phyloP scores from a whole-genome alignment of 768 basidiomycete genomes.

The Boletus tylopilopsis region DNA sequence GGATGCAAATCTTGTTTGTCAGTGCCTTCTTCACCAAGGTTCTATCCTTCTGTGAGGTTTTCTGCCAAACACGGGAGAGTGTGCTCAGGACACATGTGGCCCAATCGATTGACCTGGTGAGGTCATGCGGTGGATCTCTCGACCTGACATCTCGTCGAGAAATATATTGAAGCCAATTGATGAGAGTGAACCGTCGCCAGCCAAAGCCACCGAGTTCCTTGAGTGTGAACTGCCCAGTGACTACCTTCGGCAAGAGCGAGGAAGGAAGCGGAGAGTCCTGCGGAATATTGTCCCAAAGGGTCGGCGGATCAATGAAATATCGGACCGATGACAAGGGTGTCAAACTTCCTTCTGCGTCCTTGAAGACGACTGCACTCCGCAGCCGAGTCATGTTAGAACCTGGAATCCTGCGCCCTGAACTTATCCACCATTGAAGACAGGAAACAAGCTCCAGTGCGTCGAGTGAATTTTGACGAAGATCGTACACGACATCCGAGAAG shows the following conservation, averaged over 20 bases:
- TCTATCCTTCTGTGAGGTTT: constrained; percentile 36
- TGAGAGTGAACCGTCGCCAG: constrained; percentile 70
- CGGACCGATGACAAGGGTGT: constrained; percentile 48
- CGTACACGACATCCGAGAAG: constrained; percentile 73
- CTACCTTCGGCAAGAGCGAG: constrained; percentile 36
- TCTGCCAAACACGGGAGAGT: constrained; percentile 68
- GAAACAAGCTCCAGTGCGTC: constrained; percentile 64
- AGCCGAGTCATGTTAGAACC: constrained; percentile 38
- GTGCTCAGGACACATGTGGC: constrained; percentile 68
- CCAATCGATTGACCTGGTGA: constrained; percentile 64
- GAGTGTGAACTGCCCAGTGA: constrained; percentile 56
- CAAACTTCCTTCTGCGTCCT: constrained; percentile 44
- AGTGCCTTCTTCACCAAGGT: constrained; percentile 34
- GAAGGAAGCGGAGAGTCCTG: constrained; percentile 72
- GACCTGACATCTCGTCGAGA: constrained; percentile 40
- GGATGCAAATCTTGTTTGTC: constrained; percentile 36
- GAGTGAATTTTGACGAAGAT: constrained; percentile 66
- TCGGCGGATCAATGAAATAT: constrained; percentile 61
- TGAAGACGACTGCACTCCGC: constrained; percentile 63
- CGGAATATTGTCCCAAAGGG: constrained; percentile 53
- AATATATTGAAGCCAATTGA: constrained; percentile 71
- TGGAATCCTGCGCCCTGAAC: not conserved
- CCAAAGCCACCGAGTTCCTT: constrained; percentile 56
- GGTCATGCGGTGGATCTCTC: constrained; percentile 46
- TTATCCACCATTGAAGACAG: constrained; percentile 70